Evolutionary conservation across 1,284 basidiomycete species (phyloP).

Genomic region (Papiliotrema flavescens): DNA sequence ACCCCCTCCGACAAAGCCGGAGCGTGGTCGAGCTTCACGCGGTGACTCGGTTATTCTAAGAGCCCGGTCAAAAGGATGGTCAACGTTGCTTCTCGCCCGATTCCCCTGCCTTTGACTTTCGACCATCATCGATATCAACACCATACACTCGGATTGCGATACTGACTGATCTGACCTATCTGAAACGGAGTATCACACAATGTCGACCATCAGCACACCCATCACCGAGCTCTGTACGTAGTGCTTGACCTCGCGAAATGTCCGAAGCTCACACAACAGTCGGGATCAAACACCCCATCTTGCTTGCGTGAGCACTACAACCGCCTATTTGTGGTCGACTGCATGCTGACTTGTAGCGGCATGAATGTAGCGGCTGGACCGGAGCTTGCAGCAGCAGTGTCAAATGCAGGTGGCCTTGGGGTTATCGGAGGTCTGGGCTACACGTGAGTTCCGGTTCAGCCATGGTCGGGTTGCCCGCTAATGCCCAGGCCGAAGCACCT

Average conservation of each 20-base stretch:
- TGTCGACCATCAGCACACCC: conserved; percentile 56
- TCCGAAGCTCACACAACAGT: conserved; percentile 44
- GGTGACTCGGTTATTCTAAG: too few relatives aligned
- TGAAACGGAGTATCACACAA: conserved; percentile 9
- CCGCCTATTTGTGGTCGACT: neutral
- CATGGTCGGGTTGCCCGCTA: too few relatives aligned
- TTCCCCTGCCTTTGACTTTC: neutral
- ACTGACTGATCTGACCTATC: neutral
- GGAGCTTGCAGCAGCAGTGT: conserved; percentile 69
- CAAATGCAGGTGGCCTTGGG: conserved; percentile 78
- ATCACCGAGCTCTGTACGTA: conserved; percentile 66
- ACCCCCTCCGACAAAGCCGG: too few relatives aligned
- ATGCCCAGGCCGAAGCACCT: conserved; percentile 45
- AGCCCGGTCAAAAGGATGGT: too few relatives aligned
- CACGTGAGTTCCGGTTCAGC: too few relatives aligned
- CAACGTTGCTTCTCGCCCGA: too few relatives aligned
- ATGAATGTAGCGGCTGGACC: conserved; percentile 88
- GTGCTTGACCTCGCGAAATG: neutral
- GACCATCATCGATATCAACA: neutral
- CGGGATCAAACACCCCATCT: conserved; percentile 77
- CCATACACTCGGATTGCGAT: neutral
- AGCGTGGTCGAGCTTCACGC: too few relatives aligned
- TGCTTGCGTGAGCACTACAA: conserved; percentile 59
- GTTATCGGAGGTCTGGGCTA: conserved; percentile 82
- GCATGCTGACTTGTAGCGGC: conserved; percentile 47